These are phyloP conservation scores for Alternaria ethzedia DNA, from an alignment of 2,329 filamentous ascomycete genomes.

Conservation along the genomic window DNA sequence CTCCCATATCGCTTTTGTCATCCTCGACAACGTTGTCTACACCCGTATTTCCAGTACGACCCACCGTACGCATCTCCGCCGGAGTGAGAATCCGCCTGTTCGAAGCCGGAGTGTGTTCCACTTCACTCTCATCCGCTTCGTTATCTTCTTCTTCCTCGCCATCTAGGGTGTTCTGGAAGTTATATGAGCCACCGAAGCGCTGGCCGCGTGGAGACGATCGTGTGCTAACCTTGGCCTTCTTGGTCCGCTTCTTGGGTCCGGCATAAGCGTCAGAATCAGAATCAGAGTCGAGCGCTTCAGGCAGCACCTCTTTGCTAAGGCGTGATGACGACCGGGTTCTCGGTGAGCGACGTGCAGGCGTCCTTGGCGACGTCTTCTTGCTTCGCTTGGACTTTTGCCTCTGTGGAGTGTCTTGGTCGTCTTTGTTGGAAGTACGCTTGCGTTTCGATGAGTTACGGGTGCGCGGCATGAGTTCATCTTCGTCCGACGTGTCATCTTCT, in stretches of 20 bases:
- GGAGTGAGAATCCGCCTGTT: neutral
- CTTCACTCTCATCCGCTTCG: neutral
- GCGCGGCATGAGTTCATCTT: neutral
- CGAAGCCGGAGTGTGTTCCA: neutral
- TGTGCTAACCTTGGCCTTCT: neutral
- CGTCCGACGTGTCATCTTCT: neutral
- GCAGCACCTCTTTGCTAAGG: neutral
- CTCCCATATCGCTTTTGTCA: neutral
- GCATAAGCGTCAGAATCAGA: conserved; percentile 11
- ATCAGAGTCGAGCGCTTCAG: conserved; percentile 4
- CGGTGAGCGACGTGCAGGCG: neutral
- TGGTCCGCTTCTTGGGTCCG: conserved; percentile 2
- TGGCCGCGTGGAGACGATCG: conserved; percentile 6
- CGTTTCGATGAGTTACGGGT: neutral
- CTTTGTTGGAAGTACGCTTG: neutral
- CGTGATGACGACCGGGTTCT: neutral
- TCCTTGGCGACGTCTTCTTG: neutral
- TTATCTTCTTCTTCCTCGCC: conserved; percentile 2
- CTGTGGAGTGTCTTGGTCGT: neutral
- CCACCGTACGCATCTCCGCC: neutral
- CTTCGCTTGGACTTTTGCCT: neutral
- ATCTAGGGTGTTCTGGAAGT: neutral
- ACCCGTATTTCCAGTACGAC: neutral
- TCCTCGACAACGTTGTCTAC: neutral
- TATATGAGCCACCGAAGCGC: neutral